phyloP scores from a whole-genome alignment of 805 yeast genomes.

The Pichia kluyveri region DNA sequence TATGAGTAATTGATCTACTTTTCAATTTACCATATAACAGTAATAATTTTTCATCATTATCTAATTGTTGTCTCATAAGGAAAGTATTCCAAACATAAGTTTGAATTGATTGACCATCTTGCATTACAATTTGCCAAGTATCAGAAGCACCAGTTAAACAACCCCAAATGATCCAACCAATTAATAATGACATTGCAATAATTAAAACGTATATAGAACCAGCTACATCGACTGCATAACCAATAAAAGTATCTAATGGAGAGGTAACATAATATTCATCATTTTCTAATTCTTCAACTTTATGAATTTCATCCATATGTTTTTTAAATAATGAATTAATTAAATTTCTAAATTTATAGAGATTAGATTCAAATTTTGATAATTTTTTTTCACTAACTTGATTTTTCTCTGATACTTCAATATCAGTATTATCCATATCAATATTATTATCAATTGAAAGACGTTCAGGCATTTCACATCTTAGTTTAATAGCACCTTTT shows the following conservation, averaged over 20 bases:
- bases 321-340: neutral
- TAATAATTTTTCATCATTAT: constrained; percentile 22
- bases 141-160: constrained; percentile 23
- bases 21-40: constrained; percentile 21
- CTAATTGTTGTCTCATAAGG: constrained; percentile 31
- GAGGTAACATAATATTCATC: constrained; percentile 7
- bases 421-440: neutral
- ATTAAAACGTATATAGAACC: constrained; percentile 18
- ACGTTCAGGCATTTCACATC: constrained; percentile 5
- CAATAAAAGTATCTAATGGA: constrained; percentile 7
- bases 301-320: neutral
- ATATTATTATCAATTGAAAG: neutral
- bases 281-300: constrained; percentile 4
- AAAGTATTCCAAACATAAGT: constrained; percentile 32
- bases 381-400: neutral
- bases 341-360: neutral
- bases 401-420: neutral
- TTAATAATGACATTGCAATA: constrained; percentile 18
- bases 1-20: constrained; percentile 22
- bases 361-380: neutral
- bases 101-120: constrained; percentile 33
- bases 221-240: constrained; percentile 11
- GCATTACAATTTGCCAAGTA: constrained; percentile 34
- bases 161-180: constrained; percentile 18
- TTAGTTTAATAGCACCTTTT: constrained; percentile 5